A percentile compares a stretch with the other conserved stretches of the same genome.
Evolutionary conservation across 192 early-diverging fungal genomes (phyloP).

Genomic region (Chytriomyces sp.): DNA sequence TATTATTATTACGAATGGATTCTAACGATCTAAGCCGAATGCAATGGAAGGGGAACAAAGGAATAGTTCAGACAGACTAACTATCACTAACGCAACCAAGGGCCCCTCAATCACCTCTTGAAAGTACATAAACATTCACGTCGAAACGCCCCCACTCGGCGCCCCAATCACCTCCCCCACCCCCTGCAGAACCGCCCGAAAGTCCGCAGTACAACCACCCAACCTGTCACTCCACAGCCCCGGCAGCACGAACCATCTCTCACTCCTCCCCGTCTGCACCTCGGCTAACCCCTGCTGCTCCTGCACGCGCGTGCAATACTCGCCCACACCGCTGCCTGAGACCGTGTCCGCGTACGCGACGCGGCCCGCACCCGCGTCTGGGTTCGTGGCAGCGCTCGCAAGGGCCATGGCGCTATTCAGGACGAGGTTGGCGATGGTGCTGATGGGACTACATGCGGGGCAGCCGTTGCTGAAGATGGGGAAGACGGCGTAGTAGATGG

Average conservation of each 20-base stretch:
- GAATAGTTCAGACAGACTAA: too few species aligned
- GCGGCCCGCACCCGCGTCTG: neutral
- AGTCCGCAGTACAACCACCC: slow-evolving; percentile 16
- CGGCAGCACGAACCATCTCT: slow-evolving; percentile 5
- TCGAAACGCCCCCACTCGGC: neutral
- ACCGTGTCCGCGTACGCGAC: neutral
- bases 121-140: too few species aligned
- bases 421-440: slow-evolving; percentile 13
- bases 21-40: too few species aligned
- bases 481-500: slow-evolving; percentile 24
- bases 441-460: slow-evolving; percentile 9
- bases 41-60: too few species aligned
- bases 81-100: too few species aligned
- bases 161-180: neutral
- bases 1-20: too few species aligned
- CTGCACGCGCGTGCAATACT: neutral
- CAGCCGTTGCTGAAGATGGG: neutral
- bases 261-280: neutral
- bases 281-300: neutral
- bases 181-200: neutral
- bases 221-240: slow-evolving; percentile 16
- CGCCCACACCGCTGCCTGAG: slow-evolving; percentile 1
- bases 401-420: slow-evolving; percentile 20
- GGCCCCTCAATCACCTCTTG: too few species aligned
- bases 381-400: slow-evolving; percentile 12